phyloP scores from a whole-genome alignment of 768 basidiomycete genomes.

The Steccherinum ochraceum region DNA sequence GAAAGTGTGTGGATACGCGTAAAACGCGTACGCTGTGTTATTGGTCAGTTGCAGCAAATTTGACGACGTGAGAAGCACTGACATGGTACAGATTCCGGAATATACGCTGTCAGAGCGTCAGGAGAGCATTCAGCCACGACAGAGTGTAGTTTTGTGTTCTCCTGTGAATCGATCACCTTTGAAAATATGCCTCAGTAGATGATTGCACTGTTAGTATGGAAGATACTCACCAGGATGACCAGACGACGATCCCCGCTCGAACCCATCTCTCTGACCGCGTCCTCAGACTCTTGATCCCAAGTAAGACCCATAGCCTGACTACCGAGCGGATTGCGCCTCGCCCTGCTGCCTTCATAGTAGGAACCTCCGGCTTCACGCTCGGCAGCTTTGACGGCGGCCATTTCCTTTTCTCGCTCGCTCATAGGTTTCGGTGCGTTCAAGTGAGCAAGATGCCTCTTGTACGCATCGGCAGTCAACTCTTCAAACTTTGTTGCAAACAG shows the following conservation, averaged over 20 bases:
- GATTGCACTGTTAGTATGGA: background rate
- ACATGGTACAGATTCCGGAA: conserved; percentile 60
- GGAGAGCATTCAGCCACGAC: background rate
- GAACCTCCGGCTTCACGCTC: conserved; percentile 53
- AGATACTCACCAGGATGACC: conserved; percentile 56
- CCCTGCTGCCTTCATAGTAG: conserved; percentile 52
- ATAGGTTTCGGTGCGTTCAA: conserved; percentile 74
- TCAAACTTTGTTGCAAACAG: conserved; percentile 74
- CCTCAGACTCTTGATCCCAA: conserved; percentile 62
- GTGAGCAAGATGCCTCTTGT: conserved; percentile 68
- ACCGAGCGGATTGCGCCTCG: conserved; percentile 49
- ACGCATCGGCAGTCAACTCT: conserved; percentile 63
- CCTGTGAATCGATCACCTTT: background rate
- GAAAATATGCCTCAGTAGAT: background rate
- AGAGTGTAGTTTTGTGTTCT: background rate
- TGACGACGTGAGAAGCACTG: conserved; percentile 7
- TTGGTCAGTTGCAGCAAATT: conserved; percentile 4
- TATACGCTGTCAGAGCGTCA: conserved; percentile 8
- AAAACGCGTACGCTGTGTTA: conserved; percentile 49
- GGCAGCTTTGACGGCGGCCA: conserved; percentile 69
- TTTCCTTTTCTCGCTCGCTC: conserved; percentile 75
- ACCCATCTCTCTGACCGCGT: conserved; percentile 56
- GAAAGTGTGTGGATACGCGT: conserved; percentile 53
- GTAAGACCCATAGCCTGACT: conserved; percentile 46
- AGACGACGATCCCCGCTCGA: conserved; percentile 42